Conservation (phyloP, 306 rosid species). For the Citrullus mucosospermus region DNA sequence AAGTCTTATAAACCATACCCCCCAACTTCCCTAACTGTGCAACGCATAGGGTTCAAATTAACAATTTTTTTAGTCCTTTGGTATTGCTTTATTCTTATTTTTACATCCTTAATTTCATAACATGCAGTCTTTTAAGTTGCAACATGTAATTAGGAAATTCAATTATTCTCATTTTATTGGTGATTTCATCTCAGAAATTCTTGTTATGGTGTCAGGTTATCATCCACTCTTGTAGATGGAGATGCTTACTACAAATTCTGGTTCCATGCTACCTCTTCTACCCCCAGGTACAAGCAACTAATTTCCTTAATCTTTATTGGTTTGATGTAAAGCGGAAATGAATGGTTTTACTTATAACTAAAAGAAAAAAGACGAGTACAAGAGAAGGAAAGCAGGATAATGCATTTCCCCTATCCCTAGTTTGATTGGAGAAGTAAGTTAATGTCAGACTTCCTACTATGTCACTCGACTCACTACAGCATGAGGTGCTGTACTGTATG, state of each 20-base stretch:
- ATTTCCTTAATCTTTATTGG: neutral
- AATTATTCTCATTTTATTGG: neutral
- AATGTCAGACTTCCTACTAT: neutral
- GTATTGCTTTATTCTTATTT: neutral
- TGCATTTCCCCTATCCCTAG: neutral
- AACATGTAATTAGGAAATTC: neutral
- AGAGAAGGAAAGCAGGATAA: neutral
- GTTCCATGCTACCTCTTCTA: slow-evolving; percentile 17
- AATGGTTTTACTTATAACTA: neutral
- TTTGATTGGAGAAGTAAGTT: neutral
- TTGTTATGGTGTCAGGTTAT: neutral
- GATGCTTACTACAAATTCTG: slow-evolving; percentile 21
- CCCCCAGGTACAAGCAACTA: slow-evolving; percentile 34
- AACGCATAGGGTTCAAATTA: neutral
- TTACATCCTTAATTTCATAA: neutral
- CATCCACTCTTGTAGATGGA: slow-evolving; percentile 12
- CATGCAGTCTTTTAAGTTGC: neutral
- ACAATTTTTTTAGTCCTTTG: neutral
- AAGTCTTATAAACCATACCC: no score
- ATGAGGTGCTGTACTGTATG: neutral
- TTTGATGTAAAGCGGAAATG: neutral
- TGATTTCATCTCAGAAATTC: neutral
- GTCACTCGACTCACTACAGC: neutral
- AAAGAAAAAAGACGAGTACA: neutral
- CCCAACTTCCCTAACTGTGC: neutral